phyloP scores from a whole-genome alignment of 2,329 filamentous ascomycete species.

The Colletotrichum paranaense region DNA sequence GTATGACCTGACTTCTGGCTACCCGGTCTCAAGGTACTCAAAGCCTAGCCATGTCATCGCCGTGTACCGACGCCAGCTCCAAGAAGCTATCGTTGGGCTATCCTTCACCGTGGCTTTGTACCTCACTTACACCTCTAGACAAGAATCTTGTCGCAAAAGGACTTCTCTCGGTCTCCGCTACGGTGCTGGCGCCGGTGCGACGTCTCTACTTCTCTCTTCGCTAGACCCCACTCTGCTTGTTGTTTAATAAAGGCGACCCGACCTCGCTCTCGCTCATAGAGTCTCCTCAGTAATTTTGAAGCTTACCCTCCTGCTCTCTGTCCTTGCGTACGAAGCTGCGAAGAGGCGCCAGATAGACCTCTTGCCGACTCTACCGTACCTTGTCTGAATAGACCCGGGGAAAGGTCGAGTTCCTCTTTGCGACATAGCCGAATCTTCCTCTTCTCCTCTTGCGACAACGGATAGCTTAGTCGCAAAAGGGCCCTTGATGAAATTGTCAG shows the following conservation, averaged over 20 bases:
- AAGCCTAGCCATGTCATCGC: not conserved
- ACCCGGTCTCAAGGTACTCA: not conserved
- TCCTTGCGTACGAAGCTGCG: not conserved
- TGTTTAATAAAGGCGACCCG: slow-evolving; percentile 16
- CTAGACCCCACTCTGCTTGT: slow-evolving; percentile 1
- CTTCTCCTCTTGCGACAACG: not conserved
- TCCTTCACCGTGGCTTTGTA: not conserved
- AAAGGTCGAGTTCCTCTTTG: not conserved
- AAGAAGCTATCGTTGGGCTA: not conserved
- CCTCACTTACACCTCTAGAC: not conserved
- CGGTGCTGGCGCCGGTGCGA: not conserved
- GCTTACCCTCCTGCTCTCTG: not conserved
- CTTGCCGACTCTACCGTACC: not conserved
- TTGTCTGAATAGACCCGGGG: not conserved
- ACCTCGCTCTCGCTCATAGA: not conserved
- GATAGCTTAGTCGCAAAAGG: not conserved
- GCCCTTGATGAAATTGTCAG: not conserved
- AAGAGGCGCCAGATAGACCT: no score
- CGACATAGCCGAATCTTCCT: not conserved
- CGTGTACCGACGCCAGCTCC: not conserved
- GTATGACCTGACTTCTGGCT: not conserved
- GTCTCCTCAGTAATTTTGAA: not conserved
- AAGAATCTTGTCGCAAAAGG: slow-evolving; percentile 17
- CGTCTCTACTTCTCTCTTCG: not conserved
- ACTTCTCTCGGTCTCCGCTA: slow-evolving; percentile 22